Evolutionary conservation across 2,329 filamentous ascomycete species (phyloP).

Genomic region (Alternaria sp.): DNA sequence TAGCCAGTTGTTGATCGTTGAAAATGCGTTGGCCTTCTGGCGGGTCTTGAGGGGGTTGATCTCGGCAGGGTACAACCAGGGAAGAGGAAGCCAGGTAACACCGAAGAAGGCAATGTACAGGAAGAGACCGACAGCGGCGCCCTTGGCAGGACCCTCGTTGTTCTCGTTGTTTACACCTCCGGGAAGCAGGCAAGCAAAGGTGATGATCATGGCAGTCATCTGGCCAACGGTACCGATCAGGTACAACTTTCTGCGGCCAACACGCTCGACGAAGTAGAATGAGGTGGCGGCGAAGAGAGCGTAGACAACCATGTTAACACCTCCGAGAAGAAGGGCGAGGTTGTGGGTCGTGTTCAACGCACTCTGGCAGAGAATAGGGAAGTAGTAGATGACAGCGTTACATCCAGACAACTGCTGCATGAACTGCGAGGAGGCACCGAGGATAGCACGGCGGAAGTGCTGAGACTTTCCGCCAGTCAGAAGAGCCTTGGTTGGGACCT

Average conservation of each 20-base stretch:
- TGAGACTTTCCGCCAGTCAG: conserved; percentile 70
- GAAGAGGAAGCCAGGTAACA: conserved; percentile 69
- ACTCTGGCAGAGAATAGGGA: conserved; percentile 54
- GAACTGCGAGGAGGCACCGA: conserved; percentile 67
- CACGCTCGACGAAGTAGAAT: conserved; percentile 70
- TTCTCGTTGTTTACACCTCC: conserved; percentile 12
- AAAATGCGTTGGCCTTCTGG: conserved; percentile 64
- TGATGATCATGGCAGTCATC: conserved; percentile 56
- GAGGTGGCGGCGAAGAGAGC: conserved; percentile 65
- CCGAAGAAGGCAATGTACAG: conserved; percentile 75
- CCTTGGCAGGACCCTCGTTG: conserved; percentile 51
- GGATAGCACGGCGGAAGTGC: conserved; percentile 68
- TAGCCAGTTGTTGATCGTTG: conserved; percentile 61
- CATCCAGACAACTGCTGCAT: conserved; percentile 63
- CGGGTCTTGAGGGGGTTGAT: conserved; percentile 64
- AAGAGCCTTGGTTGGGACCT: conserved; percentile 53
- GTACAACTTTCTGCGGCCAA: conserved; percentile 60
- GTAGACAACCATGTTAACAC: conserved; percentile 65
- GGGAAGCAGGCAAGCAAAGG: conserved; percentile 54
- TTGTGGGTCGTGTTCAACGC: conserved; percentile 61
- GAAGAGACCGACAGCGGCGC: conserved; percentile 69
- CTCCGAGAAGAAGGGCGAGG: conserved; percentile 56
- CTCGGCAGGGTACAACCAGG: conserved; percentile 65
- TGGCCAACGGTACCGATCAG: conserved; percentile 59
- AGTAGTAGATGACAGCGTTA: conserved; percentile 57